phyloP scores from a whole-genome alignment of 2,329 filamentous ascomycete species.

The Colletotrichum falcatum region DNA sequence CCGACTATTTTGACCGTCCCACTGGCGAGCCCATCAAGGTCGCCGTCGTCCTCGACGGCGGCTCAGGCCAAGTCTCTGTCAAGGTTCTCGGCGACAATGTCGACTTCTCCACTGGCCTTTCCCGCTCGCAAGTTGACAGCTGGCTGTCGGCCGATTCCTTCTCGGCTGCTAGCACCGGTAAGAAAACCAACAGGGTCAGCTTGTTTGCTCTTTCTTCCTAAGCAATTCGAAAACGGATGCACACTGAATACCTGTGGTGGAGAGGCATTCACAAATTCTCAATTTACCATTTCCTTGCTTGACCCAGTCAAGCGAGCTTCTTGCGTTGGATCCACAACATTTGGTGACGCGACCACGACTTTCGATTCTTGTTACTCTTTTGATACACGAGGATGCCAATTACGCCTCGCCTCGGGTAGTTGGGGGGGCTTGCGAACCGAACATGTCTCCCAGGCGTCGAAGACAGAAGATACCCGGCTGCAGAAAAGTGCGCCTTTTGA shows the following conservation, averaged over 20 bases:
- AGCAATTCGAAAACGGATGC: conserved; percentile 2
- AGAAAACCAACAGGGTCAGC: conserved; percentile 34
- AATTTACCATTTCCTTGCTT: conserved; percentile 3
- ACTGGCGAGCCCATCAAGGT: conserved; percentile 69
- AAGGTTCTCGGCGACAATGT: conserved; percentile 60
- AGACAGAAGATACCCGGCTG: conserved; percentile 31
- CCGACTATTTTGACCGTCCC: conserved; percentile 79
- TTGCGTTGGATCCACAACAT: conserved; percentile 30
- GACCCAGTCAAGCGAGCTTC: conserved; percentile 16
- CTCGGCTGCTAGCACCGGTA: conserved; percentile 5
- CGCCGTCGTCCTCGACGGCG: conserved; percentile 70
- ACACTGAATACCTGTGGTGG: conserved; percentile 23
- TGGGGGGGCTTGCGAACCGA: conserved; percentile 24
- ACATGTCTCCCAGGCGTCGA: conserved; percentile 25
- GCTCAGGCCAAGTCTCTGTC: conserved; percentile 65
- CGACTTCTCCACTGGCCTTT: conserved; percentile 56
- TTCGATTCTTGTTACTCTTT: conserved; percentile 20
- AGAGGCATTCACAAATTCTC: conserved; percentile 5
- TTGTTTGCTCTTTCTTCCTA: conserved; percentile 39
- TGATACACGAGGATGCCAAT: conserved; percentile 19
- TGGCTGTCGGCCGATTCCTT: conserved; percentile 46
- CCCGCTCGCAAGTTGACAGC: conserved; percentile 51
- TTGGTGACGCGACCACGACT: conserved; percentile 18
- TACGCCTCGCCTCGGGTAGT: conserved; percentile 13
- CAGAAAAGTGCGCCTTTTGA: conserved; percentile 29